These are phyloP conservation scores for Stramenopiles sp. DNA, from an alignment of 352 stramenopile species.

Conservation along the genomic window DNA sequence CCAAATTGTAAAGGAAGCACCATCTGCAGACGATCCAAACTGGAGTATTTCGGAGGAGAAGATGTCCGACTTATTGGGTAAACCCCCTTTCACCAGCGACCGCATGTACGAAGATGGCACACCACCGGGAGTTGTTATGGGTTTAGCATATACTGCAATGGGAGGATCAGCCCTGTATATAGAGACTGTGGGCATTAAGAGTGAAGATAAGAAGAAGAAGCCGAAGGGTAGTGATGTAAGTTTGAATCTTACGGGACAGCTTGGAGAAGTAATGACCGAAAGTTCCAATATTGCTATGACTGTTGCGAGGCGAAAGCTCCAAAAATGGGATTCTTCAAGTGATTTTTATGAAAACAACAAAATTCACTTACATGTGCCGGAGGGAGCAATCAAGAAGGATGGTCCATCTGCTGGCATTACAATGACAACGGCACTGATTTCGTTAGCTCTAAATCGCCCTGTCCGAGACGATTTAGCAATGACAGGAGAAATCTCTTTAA, in stretches of 20 bases:
- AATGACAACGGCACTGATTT: slow-evolving; percentile 89
- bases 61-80: slow-evolving; percentile 91
- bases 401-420: slow-evolving; percentile 88
- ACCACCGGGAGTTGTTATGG: slow-evolving; percentile 86
- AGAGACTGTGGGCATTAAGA: slow-evolving; percentile 38
- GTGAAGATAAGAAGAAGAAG: slow-evolving; percentile 11
- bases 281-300: slow-evolving; percentile 89
- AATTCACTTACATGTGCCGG: slow-evolving; percentile 92
- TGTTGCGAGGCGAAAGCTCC: slow-evolving; percentile 37
- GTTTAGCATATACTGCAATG: slow-evolving; percentile 93
- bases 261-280: slow-evolving; percentile 96
- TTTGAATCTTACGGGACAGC: slow-evolving; percentile 73
- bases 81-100: slow-evolving; percentile 87
- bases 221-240: slow-evolving; percentile 21
- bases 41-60: slow-evolving; percentile 80
- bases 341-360: slow-evolving; percentile 81
- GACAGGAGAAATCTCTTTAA: slow-evolving; percentile 86
- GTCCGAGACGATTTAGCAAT: slow-evolving; percentile 88
- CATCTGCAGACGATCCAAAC: slow-evolving; percentile 27
- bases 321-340: slow-evolving; percentile 35
- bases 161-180: slow-evolving; percentile 96
- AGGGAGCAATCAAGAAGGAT: slow-evolving; percentile 95
- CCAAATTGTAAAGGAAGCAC: slow-evolving; percentile 66
- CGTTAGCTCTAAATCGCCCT: slow-evolving; percentile 72
- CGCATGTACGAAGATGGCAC: slow-evolving; percentile 83